phyloP scores from a whole-genome alignment of 345 rosid species.

The Cardamine occulta region DNA sequence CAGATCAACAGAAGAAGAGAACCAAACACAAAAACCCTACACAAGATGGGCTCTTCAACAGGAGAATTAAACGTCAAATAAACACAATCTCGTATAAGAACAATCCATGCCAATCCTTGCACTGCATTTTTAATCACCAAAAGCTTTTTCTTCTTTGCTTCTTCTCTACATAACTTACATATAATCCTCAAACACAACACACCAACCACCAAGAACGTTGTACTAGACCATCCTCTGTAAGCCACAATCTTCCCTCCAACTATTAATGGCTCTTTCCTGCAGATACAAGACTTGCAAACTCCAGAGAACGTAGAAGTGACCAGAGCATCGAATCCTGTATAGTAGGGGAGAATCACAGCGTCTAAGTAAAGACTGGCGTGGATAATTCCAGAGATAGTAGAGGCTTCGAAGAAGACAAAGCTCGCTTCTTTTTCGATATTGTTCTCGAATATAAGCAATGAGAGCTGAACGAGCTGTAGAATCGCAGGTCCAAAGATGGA shows the following conservation, averaged over 20 bases:
- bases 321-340: conserved; percentile 84
- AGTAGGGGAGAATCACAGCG: conserved; percentile 73
- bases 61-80: conserved; percentile 53
- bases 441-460: conserved; percentile 61
- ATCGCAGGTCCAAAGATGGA: conserved; percentile 68
- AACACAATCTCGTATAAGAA: conserved; percentile 56
- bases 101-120: conserved; percentile 57
- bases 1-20: conserved; percentile 57
- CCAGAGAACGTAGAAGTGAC: conserved; percentile 65
- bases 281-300: conserved; percentile 72
- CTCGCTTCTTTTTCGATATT: conserved; percentile 55
- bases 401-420: conserved; percentile 70
- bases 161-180: conserved; percentile 43
- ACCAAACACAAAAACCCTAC: conserved; percentile 50
- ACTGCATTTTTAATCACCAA: conserved; percentile 30
- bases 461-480: conserved; percentile 61
- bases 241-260: conserved; percentile 71
- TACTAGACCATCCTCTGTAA: conserved; percentile 65
- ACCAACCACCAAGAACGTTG: conserved; percentile 61
- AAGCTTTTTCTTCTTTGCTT: conserved; percentile 35
- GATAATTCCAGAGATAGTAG: conserved; percentile 76
- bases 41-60: conserved; percentile 45
- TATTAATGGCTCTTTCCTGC: conserved; percentile 60
- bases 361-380: conserved; percentile 80
- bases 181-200: conserved; percentile 58